Percentiles rank a stretch among this genome's conserved stretches.
Evolutionary conservation across 2,329 filamentous ascomycete species (phyloP).

Genomic region (Triangularia setosa): DNA sequence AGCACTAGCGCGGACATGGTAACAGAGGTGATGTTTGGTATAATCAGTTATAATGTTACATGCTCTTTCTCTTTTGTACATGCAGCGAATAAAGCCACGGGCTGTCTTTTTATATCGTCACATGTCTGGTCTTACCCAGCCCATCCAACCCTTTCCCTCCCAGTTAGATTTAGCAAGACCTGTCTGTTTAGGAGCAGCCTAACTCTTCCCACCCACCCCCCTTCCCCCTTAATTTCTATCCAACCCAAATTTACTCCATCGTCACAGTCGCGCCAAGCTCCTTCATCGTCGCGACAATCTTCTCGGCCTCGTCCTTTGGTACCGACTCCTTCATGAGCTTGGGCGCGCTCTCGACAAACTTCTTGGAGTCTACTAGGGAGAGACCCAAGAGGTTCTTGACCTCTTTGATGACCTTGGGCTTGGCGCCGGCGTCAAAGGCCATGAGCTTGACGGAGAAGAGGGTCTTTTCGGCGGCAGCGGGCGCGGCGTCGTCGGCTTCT

Average conservation of each 20-base stretch:
- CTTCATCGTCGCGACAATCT: constrained; percentile 93
- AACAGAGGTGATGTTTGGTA: constrained; percentile 12
- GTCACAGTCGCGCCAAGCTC: constrained; percentile 80
- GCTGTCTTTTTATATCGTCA: constrained; percentile 16
- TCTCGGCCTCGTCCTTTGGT: constrained; percentile 98
- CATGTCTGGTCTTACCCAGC: constrained; percentile 10
- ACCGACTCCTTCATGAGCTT: constrained; percentile 99
- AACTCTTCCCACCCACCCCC: constrained; percentile 20
- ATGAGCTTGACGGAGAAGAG: constrained; percentile 95
- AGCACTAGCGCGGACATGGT: no score
- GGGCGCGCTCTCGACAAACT: constrained; percentile 97
- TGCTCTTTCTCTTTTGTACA: constrained; percentile 24
- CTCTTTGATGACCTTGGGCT: constrained; percentile 99
- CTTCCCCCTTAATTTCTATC: constrained; percentile 13
- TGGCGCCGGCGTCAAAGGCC: constrained; percentile 80
- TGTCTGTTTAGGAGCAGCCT: background rate
- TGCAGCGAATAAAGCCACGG: constrained; percentile 18
- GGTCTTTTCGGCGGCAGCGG: constrained; percentile 88
- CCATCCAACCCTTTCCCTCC: background rate
- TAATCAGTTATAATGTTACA: constrained; percentile 26
- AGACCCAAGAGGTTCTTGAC: constrained; percentile 93
- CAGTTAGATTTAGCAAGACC: background rate
- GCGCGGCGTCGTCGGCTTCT: constrained; percentile 82
- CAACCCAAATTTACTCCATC: constrained; percentile 67
- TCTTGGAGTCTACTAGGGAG: constrained; percentile 98